These are phyloP conservation scores for Alloteropsis semialata DNA, from an alignment of 176 grass and related monocot species.

Conservation along the genomic window DNA sequence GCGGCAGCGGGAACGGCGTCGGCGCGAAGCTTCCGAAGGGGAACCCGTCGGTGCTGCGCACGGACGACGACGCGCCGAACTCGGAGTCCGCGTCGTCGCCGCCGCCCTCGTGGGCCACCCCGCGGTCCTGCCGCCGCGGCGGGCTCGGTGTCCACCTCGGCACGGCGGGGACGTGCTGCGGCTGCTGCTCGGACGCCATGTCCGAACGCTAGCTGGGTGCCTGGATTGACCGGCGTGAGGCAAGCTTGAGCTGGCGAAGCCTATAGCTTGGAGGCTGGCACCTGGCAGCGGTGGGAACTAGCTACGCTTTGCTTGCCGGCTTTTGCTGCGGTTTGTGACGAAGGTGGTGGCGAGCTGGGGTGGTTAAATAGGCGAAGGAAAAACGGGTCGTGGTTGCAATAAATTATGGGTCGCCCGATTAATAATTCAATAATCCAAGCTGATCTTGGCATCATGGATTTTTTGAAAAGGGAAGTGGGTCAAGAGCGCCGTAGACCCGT, in stretches of 20 bases:
- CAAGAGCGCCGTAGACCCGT: background rate
- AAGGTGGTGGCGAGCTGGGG: background rate
- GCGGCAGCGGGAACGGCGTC: conserved; percentile 14
- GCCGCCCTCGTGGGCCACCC: background rate
- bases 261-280: too few relatives aligned
- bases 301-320: background rate
- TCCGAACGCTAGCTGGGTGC: background rate
- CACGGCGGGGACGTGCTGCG: conserved; percentile 26
- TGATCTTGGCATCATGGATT: background rate
- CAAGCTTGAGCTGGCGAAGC: background rate
- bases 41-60: conserved; percentile 51
- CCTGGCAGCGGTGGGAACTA: background rate
- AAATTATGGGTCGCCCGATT: background rate
- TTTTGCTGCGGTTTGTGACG: background rate
- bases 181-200: conserved; percentile 34
- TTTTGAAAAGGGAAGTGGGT: background rate
- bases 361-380: conserved; percentile 24
- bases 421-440: background rate
- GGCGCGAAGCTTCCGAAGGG: conserved; percentile 46
- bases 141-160: conserved; percentile 72
- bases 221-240: background rate
- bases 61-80: conserved; percentile 4
- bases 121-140: background rate
- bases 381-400: background rate
- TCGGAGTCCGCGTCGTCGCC: background rate